Conservation (phyloP, 2,329 filamentous ascomycete species). For the Fusarium nelsonii region DNA sequence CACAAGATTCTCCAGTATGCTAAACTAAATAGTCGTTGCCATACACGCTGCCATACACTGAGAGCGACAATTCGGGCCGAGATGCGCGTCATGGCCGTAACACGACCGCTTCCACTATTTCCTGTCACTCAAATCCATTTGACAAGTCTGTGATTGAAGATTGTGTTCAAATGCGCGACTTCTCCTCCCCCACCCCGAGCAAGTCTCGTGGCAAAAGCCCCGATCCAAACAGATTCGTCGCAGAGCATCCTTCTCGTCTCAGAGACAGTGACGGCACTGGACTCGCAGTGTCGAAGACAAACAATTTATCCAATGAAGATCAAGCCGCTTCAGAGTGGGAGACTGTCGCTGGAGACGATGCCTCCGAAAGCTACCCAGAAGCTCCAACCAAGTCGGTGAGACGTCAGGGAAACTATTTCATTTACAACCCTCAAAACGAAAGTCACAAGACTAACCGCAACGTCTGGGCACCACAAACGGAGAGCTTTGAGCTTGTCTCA, state of each 20-base stretch:
- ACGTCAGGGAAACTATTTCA: conserved; percentile 35
- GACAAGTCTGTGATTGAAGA: conserved; percentile 17
- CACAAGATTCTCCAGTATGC: background rate
- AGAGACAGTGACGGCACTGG: background rate
- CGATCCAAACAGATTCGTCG: conserved; percentile 31
- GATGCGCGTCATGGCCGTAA: conserved; percentile 32
- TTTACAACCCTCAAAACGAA: conserved; percentile 23
- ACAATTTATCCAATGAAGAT: conserved; percentile 31
- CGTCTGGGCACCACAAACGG: conserved; percentile 12
- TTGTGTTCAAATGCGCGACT: conserved; percentile 21
- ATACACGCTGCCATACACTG: conserved; percentile 31
- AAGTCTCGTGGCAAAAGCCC: conserved; percentile 15
- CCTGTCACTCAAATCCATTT: conserved; percentile 32
- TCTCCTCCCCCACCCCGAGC: conserved; percentile 21
- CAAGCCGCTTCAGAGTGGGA: conserved; percentile 50
- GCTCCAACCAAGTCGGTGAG: conserved; percentile 15
- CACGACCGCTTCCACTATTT: conserved; percentile 32
- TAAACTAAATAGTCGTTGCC: conserved; percentile 35
- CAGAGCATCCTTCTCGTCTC: conserved; percentile 28
- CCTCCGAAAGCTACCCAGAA: conserved; percentile 28
- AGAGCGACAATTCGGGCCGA: conserved; percentile 40
- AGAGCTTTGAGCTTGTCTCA: conserved; percentile 30
- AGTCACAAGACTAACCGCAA: background rate
- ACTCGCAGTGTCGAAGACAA: background rate
- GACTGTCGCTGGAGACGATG: conserved; percentile 48